Evolutionary conservation across 768 basidiomycete genomes (phyloP).

Genomic region (Tricholoma saponaceum): DNA sequence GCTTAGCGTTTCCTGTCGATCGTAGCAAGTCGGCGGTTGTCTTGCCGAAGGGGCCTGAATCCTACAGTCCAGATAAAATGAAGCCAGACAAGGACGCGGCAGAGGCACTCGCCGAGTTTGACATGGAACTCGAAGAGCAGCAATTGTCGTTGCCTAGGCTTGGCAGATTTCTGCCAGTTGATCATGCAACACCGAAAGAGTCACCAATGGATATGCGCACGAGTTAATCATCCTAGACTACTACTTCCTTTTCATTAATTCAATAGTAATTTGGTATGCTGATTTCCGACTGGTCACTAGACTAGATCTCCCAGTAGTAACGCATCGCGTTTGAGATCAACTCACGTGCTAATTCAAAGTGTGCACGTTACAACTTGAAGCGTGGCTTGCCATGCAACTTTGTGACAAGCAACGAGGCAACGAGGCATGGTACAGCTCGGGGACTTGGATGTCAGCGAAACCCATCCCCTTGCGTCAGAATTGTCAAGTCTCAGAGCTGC

Average conservation of each 20-base stretch:
- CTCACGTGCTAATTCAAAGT: too few relatives aligned
- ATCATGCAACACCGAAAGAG: too few relatives aligned
- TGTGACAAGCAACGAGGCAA: not conserved
- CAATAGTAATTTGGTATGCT: too few relatives aligned
- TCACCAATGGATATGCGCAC: too few relatives aligned
- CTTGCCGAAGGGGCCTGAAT: not conserved
- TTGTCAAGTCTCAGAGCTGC: conserved; percentile 42
- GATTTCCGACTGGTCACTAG: too few relatives aligned
- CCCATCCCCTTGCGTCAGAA: conserved; percentile 45
- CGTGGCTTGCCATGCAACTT: too few relatives aligned
- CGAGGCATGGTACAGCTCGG: conserved; percentile 2
- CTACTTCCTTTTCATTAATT: too few relatives aligned
- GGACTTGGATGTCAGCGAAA: conserved; percentile 19
- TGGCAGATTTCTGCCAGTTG: not conserved
- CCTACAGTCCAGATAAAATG: not conserved
- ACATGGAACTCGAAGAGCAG: not conserved
- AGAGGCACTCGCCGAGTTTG: not conserved
- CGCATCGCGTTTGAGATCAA: too few relatives aligned
- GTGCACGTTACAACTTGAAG: too few relatives aligned
- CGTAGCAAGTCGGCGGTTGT: not conserved
- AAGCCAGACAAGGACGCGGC: not conserved
- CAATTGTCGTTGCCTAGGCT: not conserved
- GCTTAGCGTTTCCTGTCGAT: not conserved
- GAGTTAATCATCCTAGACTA: too few relatives aligned
- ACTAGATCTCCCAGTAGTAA: too few relatives aligned